Evolutionary conservation across 441 rosid species (phyloP), one percentile per base, ranked within the genome.

Genomic region (Syzygium syzygioides): DNA sequence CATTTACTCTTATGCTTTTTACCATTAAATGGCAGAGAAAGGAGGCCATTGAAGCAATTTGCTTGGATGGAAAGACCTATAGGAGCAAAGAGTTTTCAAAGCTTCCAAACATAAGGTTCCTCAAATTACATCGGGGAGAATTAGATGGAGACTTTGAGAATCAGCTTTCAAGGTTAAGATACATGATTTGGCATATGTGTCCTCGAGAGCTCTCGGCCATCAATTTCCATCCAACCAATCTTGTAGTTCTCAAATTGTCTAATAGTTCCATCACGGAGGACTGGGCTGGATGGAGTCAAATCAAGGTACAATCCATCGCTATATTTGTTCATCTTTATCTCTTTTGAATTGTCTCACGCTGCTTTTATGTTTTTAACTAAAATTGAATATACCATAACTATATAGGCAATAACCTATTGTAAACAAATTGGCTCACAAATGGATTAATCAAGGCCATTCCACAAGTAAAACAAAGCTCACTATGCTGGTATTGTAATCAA

Each of bases 81-180:
- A 59, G 7, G 3, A 59, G 14, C 30, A 1, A 59, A 11, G 64
- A 59, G 15, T 59, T 59, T 59, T 59, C n/a, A 4, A 59, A 14
- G 64, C 15, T 59, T 25, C 64, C n/a, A 59, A 59, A 59, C 30
- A 10, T 59, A 11, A 59, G 64, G 64, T 11, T 59, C 7, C 64
- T 59, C 30, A 0, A 0, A 0, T 26, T 59, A 0, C 3, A 0
- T 2, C 0, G 7, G 1, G 0, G 12, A 59, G 0, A 59, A 0
- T 41, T 41, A 41, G 6, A 41, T 4, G 14, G 30, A 26, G 30
- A 59, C 64, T 59, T 59, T 10, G 6, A 2, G 64, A 59, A 59
- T 59, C 6, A 26, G 1, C 26, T 59, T 0, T 59, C 15, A 59
- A 0, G 5, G 30, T 59, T 59, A 59, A 26, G 30, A 59, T 26